A percentile compares a stretch with the other conserved stretches of the same genome.
phyloP scores from a whole-genome alignment of 140 eudicot species.

The Oenanthe javanica region DNA sequence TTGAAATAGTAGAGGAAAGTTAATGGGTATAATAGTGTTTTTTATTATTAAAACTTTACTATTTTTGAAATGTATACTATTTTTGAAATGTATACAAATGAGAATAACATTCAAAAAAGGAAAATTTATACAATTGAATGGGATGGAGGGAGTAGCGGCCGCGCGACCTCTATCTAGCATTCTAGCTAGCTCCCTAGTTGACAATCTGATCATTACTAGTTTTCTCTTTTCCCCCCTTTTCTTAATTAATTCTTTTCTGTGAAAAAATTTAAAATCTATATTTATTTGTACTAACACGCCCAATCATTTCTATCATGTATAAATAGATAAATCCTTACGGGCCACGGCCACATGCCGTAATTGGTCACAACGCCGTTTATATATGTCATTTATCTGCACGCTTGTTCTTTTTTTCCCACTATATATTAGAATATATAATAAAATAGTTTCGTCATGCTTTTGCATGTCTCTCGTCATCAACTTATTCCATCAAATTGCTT shows the following conservation, averaged over 20 bases:
- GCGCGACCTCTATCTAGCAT: not conserved
- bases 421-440: not conserved
- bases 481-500: not conserved
- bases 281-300: not conserved
- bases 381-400: not conserved
- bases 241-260: not conserved
- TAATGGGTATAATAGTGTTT: too few species aligned
- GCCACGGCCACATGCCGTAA: not conserved
- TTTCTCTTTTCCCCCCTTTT: not conserved
- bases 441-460: conserved; percentile 4
- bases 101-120: too few species aligned
- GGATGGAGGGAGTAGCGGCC: too few species aligned
- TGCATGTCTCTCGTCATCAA: not conserved
- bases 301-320: not conserved
- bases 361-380: not conserved
- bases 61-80: too few species aligned
- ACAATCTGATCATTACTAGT: not conserved
- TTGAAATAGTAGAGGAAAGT: too few species aligned
- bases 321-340: not conserved
- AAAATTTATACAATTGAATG: too few species aligned
- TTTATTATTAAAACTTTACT: too few species aligned
- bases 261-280: not conserved
- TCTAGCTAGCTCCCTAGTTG: not conserved
- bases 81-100: too few species aligned
- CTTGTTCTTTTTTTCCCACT: not conserved